Percentiles rank a stretch among this genome's conserved stretches.
Evolutionary conservation across 2,329 filamentous ascomycete genomes (phyloP).

Genomic region (Cladobotryum protrusum): DNA sequence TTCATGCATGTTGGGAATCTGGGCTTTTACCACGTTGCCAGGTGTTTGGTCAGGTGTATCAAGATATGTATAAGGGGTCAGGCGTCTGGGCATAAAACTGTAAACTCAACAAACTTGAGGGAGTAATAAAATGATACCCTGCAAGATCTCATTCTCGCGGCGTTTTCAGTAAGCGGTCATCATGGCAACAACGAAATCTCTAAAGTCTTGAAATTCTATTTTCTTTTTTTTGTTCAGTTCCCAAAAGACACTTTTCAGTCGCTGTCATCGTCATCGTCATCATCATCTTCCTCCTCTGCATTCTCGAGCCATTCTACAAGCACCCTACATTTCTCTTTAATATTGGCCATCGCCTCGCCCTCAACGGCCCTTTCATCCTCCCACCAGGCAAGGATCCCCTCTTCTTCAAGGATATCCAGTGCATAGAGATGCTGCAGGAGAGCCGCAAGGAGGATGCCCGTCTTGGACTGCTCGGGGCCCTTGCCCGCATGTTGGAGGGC

Average conservation of each 20-base stretch:
- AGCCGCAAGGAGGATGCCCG: slow-evolving; percentile 64
- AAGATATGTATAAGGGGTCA: neutral
- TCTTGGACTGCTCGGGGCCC: slow-evolving; percentile 44
- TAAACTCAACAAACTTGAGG: neutral
- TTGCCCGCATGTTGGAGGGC: slow-evolving; percentile 61
- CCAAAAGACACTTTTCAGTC: neutral
- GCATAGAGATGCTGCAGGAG: slow-evolving; percentile 80
- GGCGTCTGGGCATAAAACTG: neutral
- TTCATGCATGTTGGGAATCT: too few relatives aligned
- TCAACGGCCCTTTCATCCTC: slow-evolving; percentile 61
- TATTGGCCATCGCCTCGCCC: slow-evolving; percentile 60
- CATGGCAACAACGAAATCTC: neutral
- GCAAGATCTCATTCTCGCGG: neutral
- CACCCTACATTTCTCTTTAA: slow-evolving; percentile 67
- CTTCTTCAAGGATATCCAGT: slow-evolving; percentile 79
- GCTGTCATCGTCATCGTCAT: slow-evolving; percentile 39
- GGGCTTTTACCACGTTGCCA: too few relatives aligned
- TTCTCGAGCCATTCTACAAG: slow-evolving; percentile 82
- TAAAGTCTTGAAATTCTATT: too few relatives aligned
- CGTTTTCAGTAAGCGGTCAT: neutral
- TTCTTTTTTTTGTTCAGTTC: neutral
- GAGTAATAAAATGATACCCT: slow-evolving; percentile 10
- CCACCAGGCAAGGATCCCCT: slow-evolving; percentile 88
- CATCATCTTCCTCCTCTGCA: slow-evolving; percentile 65
- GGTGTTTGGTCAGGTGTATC: too few relatives aligned